phyloP scores from a whole-genome alignment of 768 basidiomycete genomes.

The Suillus ampliporus region DNA sequence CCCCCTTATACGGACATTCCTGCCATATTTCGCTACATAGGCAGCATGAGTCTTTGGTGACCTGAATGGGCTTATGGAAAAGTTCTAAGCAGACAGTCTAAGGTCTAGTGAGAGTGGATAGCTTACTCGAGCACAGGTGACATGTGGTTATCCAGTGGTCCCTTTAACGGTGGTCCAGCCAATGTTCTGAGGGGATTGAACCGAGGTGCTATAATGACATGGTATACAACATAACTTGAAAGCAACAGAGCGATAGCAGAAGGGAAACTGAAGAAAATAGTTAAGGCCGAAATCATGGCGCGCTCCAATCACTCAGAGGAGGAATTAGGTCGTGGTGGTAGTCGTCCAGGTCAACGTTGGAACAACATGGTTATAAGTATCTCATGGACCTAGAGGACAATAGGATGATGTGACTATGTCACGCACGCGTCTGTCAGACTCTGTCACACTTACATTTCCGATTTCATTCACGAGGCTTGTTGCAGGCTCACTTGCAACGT shows the following conservation, averaged over 20 bases:
- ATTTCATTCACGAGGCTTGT: conserved; percentile 7
- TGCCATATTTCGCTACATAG: conserved; percentile 65
- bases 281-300: conserved; percentile 15
- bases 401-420: conserved; percentile 14
- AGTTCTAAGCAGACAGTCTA: not conserved
- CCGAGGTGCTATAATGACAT: conserved; percentile 31
- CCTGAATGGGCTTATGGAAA: conserved; percentile 50
- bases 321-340: not conserved
- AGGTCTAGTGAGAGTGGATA: not conserved
- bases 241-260: conserved; percentile 17
- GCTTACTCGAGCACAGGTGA: conserved; percentile 62
- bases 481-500: not conserved
- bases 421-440: conserved; percentile 13
- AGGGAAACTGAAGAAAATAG: conserved; percentile 14
- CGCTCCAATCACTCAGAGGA: not conserved
- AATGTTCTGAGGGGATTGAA: conserved; percentile 56
- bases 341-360: conserved; percentile 1
- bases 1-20: conserved; percentile 72
- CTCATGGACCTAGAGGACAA: conserved; percentile 15
- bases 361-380: conserved; percentile 8
- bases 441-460: conserved; percentile 12
- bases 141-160: conserved; percentile 61
- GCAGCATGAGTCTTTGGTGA: conserved; percentile 60
- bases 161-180: conserved; percentile 62
- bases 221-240: conserved; percentile 30